A percentile compares a stretch with the other conserved stretches of the same genome.
phyloP scores from a whole-genome alignment of 805 yeast genomes.

The Candida anglica region DNA sequence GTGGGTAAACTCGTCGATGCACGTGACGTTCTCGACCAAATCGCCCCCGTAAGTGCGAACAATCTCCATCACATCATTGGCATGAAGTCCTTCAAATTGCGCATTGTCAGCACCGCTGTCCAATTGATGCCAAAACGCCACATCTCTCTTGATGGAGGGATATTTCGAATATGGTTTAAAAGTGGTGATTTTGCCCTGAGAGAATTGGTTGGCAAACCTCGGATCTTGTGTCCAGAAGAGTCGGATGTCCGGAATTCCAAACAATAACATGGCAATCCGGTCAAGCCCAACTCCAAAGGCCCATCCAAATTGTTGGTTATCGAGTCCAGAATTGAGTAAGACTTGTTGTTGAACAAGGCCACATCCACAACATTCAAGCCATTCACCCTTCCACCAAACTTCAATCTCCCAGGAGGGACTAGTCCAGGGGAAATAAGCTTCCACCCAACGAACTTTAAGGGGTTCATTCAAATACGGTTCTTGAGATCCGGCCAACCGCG shows the following conservation, averaged over 20 bases:
- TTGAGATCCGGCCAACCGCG: constrained; percentile 54
- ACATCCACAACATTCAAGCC: constrained; percentile 97
- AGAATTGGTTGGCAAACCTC: constrained; percentile 72
- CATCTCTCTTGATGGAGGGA: constrained; percentile 83
- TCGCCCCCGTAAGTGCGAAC: constrained; percentile 84
- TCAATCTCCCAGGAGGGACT: constrained; percentile 98
- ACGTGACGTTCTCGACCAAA: constrained; percentile 77
- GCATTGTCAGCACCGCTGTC: constrained; percentile 12
- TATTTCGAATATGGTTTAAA: constrained; percentile 88
- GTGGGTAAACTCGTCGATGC: constrained; percentile 79
- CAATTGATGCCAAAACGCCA: constrained; percentile 76
- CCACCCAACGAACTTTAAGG: constrained; percentile 87
- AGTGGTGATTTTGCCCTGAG: constrained; percentile 56
- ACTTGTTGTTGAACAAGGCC: constrained; percentile 85
- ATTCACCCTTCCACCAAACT: constrained; percentile 97
- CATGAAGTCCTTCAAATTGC: too few species aligned
- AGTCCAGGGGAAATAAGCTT: constrained; percentile 97
- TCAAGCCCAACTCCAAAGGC: constrained; percentile 97
- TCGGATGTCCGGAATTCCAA: constrained; percentile 93
- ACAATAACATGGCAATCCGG: constrained; percentile 90
- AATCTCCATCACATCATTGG: constrained; percentile 90
- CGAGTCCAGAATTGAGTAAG: constrained; percentile 63
- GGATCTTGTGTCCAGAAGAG: constrained; percentile 86
- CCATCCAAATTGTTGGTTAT: constrained; percentile 75
- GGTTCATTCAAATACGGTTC: constrained; percentile 66